phyloP scores from a whole-genome alignment of 768 basidiomycete species.

The Collybia sp. region DNA sequence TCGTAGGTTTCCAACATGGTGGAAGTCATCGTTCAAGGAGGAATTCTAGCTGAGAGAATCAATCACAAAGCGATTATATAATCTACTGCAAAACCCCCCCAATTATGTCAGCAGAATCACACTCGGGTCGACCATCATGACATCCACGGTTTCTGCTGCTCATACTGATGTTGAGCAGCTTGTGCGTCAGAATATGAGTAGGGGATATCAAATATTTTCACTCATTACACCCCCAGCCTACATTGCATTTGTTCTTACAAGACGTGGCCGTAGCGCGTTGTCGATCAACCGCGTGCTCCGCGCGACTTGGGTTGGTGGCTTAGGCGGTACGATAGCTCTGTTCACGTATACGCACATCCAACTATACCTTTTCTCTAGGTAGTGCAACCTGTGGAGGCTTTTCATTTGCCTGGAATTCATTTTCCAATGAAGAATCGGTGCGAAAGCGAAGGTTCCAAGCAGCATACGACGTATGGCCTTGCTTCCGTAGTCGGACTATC shows the following conservation, averaged over 20 bases:
- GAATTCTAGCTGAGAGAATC: constrained; percentile 6
- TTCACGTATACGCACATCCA: constrained; percentile 3
- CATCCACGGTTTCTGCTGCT: constrained; percentile 14
- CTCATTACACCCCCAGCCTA: constrained; percentile 61
- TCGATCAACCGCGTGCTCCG: constrained; percentile 60
- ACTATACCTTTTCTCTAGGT: constrained; percentile 25
- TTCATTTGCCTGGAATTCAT: constrained; percentile 58
- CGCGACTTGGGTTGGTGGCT: constrained; percentile 70
- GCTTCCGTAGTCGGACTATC: constrained; percentile 4
- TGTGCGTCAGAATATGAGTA: constrained; percentile 56
- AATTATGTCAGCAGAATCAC: no score
- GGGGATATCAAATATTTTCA: constrained; percentile 67
- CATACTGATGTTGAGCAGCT: constrained; percentile 62
- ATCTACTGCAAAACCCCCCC: constrained; percentile 3
- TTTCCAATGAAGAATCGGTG: constrained; percentile 44
- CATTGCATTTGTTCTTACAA: constrained; percentile 42
- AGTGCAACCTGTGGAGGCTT: constrained; percentile 46
- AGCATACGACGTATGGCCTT: constrained; percentile 49
- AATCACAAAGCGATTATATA: constrained; percentile 11
- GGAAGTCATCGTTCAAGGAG: constrained; percentile 24
- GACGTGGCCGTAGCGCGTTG: constrained; percentile 51
- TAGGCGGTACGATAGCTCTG: constrained; percentile 37
- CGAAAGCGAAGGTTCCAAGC: constrained; percentile 43
- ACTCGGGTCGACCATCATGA: neutral
- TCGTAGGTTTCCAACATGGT: constrained; percentile 53